A percentile compares a stretch with the other conserved stretches of the same genome.
Evolutionary conservation across 305 asterid species (phyloP).

Genomic region (Rubia occidens): DNA sequence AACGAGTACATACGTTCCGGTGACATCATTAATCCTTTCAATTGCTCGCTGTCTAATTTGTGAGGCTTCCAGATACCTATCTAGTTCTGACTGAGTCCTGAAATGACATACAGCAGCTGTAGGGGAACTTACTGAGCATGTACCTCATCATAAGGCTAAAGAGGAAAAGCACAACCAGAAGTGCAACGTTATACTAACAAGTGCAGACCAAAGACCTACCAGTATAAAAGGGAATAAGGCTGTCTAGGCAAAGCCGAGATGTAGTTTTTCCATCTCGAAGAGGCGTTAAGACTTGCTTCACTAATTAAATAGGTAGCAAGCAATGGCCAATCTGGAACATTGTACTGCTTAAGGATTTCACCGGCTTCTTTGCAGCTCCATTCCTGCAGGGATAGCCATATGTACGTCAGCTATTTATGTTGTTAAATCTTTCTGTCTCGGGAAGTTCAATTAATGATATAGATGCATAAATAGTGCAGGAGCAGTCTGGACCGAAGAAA

Average conservation of each 20-base stretch:
- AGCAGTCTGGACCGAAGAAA: background rate
- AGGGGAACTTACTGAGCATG: slow-evolving; percentile 60
- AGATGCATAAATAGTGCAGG: background rate
- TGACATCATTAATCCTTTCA: slow-evolving; percentile 76
- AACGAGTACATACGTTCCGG: slow-evolving; percentile 74
- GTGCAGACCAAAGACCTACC: slow-evolving; percentile 38
- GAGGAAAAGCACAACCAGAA: slow-evolving; percentile 7
- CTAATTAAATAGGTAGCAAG: slow-evolving; percentile 86
- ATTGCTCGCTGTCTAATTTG: slow-evolving; percentile 79
- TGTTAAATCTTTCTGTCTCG: background rate
- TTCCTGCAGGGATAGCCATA: slow-evolving; percentile 34
- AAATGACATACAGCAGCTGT: slow-evolving; percentile 68
- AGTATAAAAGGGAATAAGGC: slow-evolving; percentile 89
- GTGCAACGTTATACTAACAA: slow-evolving; percentile 17
- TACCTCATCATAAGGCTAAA: slow-evolving; percentile 26
- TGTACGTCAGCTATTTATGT: slow-evolving; percentile 1
- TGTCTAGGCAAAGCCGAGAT: slow-evolving; percentile 90
- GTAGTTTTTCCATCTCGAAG: slow-evolving; percentile 87
- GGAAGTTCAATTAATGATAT: background rate
- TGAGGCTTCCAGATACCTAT: slow-evolving; percentile 88
- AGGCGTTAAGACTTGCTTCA: slow-evolving; percentile 58
- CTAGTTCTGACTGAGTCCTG: slow-evolving; percentile 94
- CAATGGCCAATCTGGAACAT: slow-evolving; percentile 91
- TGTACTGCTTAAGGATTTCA: slow-evolving; percentile 47
- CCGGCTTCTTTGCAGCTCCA: slow-evolving; percentile 81